Evolutionary conservation across 2,329 filamentous ascomycete genomes (phyloP), one percentile per base, ranked within the genome.

Genomic region (Exophiala dermatitidis): DNA sequence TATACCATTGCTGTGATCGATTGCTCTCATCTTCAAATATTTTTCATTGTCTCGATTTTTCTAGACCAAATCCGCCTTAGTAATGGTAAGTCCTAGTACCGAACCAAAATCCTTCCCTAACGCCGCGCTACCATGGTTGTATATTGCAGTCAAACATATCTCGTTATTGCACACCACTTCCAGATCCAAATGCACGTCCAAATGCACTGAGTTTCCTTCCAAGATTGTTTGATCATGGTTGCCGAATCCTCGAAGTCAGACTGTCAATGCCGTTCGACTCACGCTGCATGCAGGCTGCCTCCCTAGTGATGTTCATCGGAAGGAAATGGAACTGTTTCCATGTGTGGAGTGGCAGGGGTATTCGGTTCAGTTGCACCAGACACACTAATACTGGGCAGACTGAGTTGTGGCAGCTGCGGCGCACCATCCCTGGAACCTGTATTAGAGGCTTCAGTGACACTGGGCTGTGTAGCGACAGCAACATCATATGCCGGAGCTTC

Each of bases 401-500:
- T 60, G 40, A 63, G 52, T 34, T 58, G 53, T 9, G 60, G 58
- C 28, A 61, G 29, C 45, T 50, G 46, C 31, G 58, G 54, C n/a
- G 52, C 45, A 46, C 45, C 48, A 36, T 46, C 57, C 19, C 50
- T 52, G 12, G 56, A 45, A 7, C 26, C 43, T 41, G 56, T 56
- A 6, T 36, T 56, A 10, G 51, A 45, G 10, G 43, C 29, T n/a
- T 45, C 56, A 30, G 57, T 34, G 19, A 19, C 19, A 19, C 19
- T 19, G 19, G 19, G 19, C 19, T 19, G 19, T 19, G 19, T 19
- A n/a, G 59, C 57, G 4, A 61, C 45, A 12, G 54, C 52, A 37
- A 58, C 59, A 48, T 58, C 53, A 52, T 74, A 74, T 0, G 70
- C 65, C 7, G 72, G 72, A 6, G 70, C 71, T 26, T 73, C 70